phyloP scores from a whole-genome alignment of 352 stramenopile genomes.

The Globisporangium ultimum region DNA sequence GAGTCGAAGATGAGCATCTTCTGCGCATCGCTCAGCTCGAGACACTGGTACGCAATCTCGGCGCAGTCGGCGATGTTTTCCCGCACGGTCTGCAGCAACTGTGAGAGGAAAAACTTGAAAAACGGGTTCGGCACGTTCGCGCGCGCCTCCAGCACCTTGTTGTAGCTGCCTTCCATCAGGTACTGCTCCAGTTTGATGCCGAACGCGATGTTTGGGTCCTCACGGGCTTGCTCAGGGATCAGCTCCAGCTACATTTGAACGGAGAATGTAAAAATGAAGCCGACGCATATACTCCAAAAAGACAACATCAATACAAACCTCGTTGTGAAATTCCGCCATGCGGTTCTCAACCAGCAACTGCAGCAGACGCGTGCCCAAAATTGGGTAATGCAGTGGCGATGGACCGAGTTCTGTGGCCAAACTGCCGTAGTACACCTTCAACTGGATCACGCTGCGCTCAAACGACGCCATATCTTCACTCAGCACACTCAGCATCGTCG shows the following conservation, averaged over 20 bases:
- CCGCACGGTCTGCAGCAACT: conserved; percentile 92
- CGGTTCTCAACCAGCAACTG: conserved; percentile 90
- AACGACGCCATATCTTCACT: conserved; percentile 84
- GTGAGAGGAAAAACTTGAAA: conserved; percentile 94
- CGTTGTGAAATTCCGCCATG: conserved; percentile 93
- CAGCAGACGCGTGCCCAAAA: conserved; percentile 87
- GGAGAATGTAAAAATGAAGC: neutral
- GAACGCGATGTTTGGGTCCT: conserved; percentile 86
- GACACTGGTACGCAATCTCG: conserved; percentile 91
- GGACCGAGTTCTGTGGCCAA: conserved; percentile 35
- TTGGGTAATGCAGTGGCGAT: conserved; percentile 81
- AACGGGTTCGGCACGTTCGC: conserved; percentile 88
- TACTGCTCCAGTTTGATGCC: conserved; percentile 90
- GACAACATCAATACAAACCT: conserved; percentile 26
- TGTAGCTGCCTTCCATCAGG: conserved; percentile 92
- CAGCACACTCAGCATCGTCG: conserved; percentile 84
- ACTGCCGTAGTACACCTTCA: conserved; percentile 85
- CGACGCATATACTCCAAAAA: neutral
- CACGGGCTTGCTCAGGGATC: conserved; percentile 75
- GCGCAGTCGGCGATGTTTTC: conserved; percentile 96
- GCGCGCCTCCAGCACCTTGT: conserved; percentile 89
- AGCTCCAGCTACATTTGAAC: conserved; percentile 60
- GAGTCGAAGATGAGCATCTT: conserved; percentile 94
- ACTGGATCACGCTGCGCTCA: conserved; percentile 86
- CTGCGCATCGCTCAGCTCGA: conserved; percentile 84